Conservation (phyloP, 163 green algal species). For the Trebouxia gelatinosa region DNA sequence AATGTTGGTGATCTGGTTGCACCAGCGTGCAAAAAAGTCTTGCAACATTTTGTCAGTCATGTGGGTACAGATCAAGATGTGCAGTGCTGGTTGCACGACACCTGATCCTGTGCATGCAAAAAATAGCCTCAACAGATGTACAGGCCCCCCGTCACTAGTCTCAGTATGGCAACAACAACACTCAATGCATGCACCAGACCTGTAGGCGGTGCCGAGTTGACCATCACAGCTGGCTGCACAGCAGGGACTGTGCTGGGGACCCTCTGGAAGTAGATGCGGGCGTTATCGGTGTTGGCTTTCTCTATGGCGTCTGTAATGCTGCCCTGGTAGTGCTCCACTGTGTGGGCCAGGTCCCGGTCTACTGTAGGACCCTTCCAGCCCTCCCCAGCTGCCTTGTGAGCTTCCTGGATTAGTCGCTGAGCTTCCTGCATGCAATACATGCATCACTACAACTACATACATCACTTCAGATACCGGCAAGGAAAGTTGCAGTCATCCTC, state of each 20-base stretch:
- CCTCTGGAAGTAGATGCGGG: constrained; percentile 8
- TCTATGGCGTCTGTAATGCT: constrained; percentile 19
- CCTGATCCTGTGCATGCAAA: too few relatives aligned
- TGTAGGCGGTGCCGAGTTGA: constrained; percentile 5
- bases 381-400: constrained; percentile 9
- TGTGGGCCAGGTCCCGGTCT: background rate
- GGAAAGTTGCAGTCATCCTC: too few relatives aligned
- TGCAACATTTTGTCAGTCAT: too few relatives aligned
- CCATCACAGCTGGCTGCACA: constrained; percentile 8
- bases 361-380: constrained; percentile 5
- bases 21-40: too few relatives aligned
- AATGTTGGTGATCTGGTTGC: too few relatives aligned
- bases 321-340: constrained; percentile 1
- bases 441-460: too few relatives aligned
- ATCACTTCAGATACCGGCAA: too few relatives aligned
- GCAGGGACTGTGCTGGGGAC: background rate
- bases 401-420: background rate
- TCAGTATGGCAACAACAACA: too few relatives aligned
- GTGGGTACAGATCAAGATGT: too few relatives aligned
- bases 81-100: too few relatives aligned
- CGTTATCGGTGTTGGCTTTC: constrained; percentile 22
- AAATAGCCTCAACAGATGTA: too few relatives aligned
- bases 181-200: background rate
- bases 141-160: too few relatives aligned
- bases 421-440: background rate